These are phyloP conservation scores for Phytopythium sindhum DNA, from an alignment of 352 stramenopile genomes.

Conservation along the genomic window DNA sequence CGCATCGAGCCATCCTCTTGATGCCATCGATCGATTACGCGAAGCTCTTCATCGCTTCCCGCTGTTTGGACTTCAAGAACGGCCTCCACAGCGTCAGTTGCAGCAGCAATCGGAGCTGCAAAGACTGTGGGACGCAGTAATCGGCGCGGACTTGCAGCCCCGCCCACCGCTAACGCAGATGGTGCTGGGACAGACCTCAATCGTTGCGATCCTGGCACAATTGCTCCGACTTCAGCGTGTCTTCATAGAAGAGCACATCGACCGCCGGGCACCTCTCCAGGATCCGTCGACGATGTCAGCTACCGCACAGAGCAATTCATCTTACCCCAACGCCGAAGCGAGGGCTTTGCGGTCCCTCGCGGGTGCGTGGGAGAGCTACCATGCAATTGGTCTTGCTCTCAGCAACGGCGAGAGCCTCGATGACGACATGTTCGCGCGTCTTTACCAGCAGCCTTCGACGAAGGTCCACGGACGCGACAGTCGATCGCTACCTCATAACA, in stretches of 20 bases:
- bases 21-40: not conserved
- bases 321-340: not conserved
- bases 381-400: not conserved
- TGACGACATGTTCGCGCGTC: not conserved
- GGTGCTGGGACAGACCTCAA: not conserved
- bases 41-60: not conserved
- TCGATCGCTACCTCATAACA: not conserved
- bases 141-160: not conserved
- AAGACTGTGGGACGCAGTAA: not conserved
- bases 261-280: not conserved
- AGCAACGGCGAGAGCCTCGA: not conserved
- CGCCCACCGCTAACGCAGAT: not conserved
- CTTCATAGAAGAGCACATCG: conserved; percentile 26
- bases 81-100: not conserved
- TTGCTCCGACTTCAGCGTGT: conserved; percentile 35
- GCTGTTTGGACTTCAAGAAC: not conserved
- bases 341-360: not conserved
- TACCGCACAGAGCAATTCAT: not conserved
- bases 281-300: too few relatives aligned
- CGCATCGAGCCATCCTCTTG: not conserved
- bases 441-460: not conserved
- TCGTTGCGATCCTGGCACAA: not conserved
- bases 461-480: not conserved
- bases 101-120: not conserved
- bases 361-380: not conserved